A percentile compares a stretch with the other conserved stretches of the same genome.
phyloP scores from a whole-genome alignment of 768 basidiomycete species.

The Mycena haematopus region DNA sequence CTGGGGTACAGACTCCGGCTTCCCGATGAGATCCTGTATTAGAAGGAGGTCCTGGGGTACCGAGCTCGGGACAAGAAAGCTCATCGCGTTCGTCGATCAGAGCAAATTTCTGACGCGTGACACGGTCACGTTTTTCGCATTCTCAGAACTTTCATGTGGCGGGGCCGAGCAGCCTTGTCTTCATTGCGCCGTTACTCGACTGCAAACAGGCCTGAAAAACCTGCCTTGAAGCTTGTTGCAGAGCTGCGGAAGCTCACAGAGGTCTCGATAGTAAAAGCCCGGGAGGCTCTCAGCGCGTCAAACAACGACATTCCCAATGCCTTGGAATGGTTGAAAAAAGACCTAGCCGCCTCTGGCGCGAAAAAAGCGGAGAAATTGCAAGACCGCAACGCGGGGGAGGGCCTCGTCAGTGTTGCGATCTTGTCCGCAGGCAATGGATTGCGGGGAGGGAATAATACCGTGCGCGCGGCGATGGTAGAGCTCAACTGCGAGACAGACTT shows the following conservation, averaged over 20 bases:
- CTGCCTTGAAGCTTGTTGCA: slow-evolving; percentile 79
- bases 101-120: neutral
- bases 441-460: slow-evolving; percentile 41
- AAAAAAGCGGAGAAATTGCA: slow-evolving; percentile 86
- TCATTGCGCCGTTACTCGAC: slow-evolving; percentile 60
- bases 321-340: slow-evolving; percentile 80
- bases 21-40: slow-evolving; percentile 70
- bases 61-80: slow-evolving; percentile 65
- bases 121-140: slow-evolving; percentile 19
- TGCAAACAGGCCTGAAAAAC: slow-evolving; percentile 47
- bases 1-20: slow-evolving; percentile 26
- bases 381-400: slow-evolving; percentile 76
- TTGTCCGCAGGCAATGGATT: slow-evolving; percentile 66
- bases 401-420: slow-evolving; percentile 78
- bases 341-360: slow-evolving; percentile 72
- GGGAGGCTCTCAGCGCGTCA: slow-evolving; percentile 80
- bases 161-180: slow-evolving; percentile 17
- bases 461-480: slow-evolving; percentile 88
- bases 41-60: slow-evolving; percentile 79
- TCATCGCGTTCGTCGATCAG: slow-evolving; percentile 29
- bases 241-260: slow-evolving; percentile 83
- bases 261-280: slow-evolving; percentile 87
- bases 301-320: slow-evolving; percentile 79
- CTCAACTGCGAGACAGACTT: slow-evolving; percentile 98
- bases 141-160: slow-evolving; percentile 3